These are phyloP conservation scores for Sutorius australiensis DNA, from an alignment of 768 basidiomycete species.

Conservation along the genomic window DNA sequence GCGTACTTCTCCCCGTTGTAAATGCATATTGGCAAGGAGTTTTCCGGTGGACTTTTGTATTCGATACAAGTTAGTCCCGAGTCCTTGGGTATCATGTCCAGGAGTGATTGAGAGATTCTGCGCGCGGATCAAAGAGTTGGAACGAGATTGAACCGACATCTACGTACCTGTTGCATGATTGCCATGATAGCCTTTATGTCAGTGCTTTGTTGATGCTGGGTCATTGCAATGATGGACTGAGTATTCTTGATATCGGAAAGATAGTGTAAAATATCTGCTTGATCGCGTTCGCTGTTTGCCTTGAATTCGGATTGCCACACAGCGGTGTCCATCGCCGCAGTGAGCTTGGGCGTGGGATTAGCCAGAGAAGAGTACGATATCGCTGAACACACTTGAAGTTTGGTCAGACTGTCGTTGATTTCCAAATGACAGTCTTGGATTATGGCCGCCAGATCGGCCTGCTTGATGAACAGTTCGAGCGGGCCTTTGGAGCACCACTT, in stretches of 20 bases:
- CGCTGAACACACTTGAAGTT: conserved; percentile 40
- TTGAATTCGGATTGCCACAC: conserved; percentile 47
- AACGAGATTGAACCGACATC: not conserved
- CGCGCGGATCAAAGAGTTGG: conserved; percentile 14
- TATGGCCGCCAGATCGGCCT: conserved; percentile 40
- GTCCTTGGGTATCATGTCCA: conserved; percentile 35
- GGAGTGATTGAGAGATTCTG: conserved; percentile 22
- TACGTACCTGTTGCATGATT: conserved; percentile 46
- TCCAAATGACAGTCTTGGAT: conserved; percentile 44
- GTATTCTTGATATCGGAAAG: conserved; percentile 43
- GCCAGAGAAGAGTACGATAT: not conserved
- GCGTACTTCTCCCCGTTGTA: conserved; percentile 50
- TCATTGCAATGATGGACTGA: conserved; percentile 34
- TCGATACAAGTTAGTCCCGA: conserved; percentile 48
- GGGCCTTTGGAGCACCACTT: conserved; percentile 40
- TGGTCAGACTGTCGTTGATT: conserved; percentile 44
- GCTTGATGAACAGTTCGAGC: conserved; percentile 44
- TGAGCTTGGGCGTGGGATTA: conserved; percentile 33
- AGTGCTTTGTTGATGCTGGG: conserved; percentile 32
- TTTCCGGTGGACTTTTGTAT: conserved; percentile 45
- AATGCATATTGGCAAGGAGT: conserved; percentile 48
- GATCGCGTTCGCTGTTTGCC: conserved; percentile 39
- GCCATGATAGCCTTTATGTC: conserved; percentile 43
- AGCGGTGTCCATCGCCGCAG: conserved; percentile 43
- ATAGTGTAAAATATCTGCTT: conserved; percentile 39